These are phyloP conservation scores for Ceratocystis harringtonii DNA, from an alignment of 2,329 filamentous ascomycete genomes.

Conservation along the genomic window DNA sequence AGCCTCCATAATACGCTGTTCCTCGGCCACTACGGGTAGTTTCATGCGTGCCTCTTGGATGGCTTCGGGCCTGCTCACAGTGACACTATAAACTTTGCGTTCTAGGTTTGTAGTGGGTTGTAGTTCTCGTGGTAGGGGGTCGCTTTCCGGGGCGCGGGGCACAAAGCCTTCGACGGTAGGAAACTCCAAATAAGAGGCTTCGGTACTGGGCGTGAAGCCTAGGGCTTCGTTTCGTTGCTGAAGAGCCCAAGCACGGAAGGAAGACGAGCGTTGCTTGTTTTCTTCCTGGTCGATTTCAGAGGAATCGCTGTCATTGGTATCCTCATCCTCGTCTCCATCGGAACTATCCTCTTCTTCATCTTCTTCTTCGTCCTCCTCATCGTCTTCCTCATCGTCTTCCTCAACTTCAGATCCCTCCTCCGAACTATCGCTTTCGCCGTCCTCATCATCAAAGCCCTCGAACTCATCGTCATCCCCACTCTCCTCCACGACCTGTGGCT, in stretches of 20 bases:
- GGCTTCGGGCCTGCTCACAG: conserved; percentile 51
- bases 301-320: conserved; percentile 23
- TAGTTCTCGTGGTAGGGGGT: conserved; percentile 54
- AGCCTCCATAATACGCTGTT: conserved; percentile 96
- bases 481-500: conserved; percentile 27
- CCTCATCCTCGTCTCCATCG: conserved; percentile 19
- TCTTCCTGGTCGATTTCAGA: conserved; percentile 24
- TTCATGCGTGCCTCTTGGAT: conserved; percentile 67
- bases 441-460: conserved; percentile 26
- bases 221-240: conserved; percentile 73
- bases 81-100: conserved; percentile 62
- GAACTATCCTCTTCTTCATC: conserved; percentile 21
- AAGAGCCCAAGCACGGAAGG: conserved; percentile 89
- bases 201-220: conserved; percentile 41
- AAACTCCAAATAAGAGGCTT: conserved; percentile 33
- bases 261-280: conserved; percentile 33
- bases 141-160: conserved; percentile 52
- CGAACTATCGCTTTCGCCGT: conserved; percentile 19
- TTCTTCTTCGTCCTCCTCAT: conserved; percentile 21
- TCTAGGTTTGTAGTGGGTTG: conserved; percentile 42
- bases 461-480: conserved; percentile 45
- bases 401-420: conserved; percentile 17
- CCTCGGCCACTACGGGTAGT: conserved; percentile 82
- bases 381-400: conserved; percentile 23
- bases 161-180: conserved; percentile 47